Base-by-base conservation (phyloP, 768 basidiomycete genomes). In the Suillus subluteus region DNA sequence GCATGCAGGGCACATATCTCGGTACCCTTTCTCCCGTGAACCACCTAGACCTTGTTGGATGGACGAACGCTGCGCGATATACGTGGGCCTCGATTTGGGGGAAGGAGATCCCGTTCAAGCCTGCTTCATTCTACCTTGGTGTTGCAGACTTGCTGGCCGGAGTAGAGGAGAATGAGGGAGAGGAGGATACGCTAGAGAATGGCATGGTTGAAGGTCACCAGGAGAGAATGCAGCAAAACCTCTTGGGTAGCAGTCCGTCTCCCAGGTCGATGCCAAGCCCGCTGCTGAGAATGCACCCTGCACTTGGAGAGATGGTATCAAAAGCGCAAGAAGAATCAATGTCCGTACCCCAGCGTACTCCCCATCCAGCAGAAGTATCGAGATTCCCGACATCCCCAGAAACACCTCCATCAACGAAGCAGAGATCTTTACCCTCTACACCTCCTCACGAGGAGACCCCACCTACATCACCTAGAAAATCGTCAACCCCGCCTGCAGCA, bases 11-110 rank as follows among this genome's bases (percentile, higher is more conserved):
- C 44, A 95, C 91, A 21, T 98, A 99, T 74, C 86, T 94, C 62
- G 98, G 96, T n/a, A 99, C 97, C 2, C 81, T 99, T 23, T 83
- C 87, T 44, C 85, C 91, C 65, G 98, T 98, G 18, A 97, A 94
- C 72, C 98, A 99, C 74, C 86, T 97, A 43, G 94, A 95, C 73
- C 86, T 94, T 44, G 94, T 98, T 13, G 95, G 96, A 7, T 98
- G 96, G 97, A 90, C 95, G 61, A 96, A 96, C 76, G 84, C 88
- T 7, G 91, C 94, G 1, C 82, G 92, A 38, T 97, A 94, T 78
- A 94, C 94, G 73, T 92, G 94, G 86, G 91, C 94, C 0, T 89
- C 91, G 72, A 91, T 96, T 78, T 88, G 87, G 71, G 98, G 96
- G 13, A 90, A 88, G 65, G 91, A 94, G 68, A 95, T 99, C 74